Conservation (phyloP, 306 rosid genomes). For the Castanea sativa region DNA sequence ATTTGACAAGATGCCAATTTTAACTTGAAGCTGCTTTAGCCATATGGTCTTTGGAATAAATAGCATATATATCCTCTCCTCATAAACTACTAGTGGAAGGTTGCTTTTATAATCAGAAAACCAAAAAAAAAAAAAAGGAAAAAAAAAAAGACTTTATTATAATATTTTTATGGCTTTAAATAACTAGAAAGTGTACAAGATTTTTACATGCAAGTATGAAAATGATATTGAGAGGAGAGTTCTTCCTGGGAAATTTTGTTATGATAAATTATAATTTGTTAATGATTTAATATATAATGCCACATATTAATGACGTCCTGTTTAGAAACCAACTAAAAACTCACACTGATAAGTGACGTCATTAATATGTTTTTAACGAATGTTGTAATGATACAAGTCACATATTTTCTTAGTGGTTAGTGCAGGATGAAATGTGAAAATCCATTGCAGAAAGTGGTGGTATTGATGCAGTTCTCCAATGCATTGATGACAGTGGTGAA, state of each 20-base stretch:
- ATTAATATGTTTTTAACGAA: too few relatives aligned
- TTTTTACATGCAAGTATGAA: not conserved
- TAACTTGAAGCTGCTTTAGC: conserved; percentile 9
- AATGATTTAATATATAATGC: not conserved
- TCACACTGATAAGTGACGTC: not conserved
- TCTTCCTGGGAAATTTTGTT: not conserved
- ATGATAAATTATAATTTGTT: not conserved
- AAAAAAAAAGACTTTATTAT: not conserved
- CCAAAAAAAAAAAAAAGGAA: too few relatives aligned
- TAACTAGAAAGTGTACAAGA: not conserved
- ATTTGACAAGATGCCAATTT: not conserved
- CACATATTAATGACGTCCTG: not conserved
- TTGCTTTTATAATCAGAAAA: not conserved
- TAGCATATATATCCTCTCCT: not conserved
- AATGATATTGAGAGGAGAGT: not conserved
- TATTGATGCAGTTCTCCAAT: conserved; percentile 65
- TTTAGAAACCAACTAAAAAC: not conserved
- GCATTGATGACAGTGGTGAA: conserved; percentile 50
- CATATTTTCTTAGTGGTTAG: not conserved
- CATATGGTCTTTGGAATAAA: not conserved
- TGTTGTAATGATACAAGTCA: too few relatives aligned
- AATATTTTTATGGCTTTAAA: not conserved
- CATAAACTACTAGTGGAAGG: not conserved
- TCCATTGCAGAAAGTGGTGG: conserved; percentile 59
- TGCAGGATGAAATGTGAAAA: conserved; percentile 59